Evolutionary conservation across 2,329 filamentous ascomycete species (phyloP), one percentile per base, ranked within the genome.

Genomic region (Epichloe typhina): DNA sequence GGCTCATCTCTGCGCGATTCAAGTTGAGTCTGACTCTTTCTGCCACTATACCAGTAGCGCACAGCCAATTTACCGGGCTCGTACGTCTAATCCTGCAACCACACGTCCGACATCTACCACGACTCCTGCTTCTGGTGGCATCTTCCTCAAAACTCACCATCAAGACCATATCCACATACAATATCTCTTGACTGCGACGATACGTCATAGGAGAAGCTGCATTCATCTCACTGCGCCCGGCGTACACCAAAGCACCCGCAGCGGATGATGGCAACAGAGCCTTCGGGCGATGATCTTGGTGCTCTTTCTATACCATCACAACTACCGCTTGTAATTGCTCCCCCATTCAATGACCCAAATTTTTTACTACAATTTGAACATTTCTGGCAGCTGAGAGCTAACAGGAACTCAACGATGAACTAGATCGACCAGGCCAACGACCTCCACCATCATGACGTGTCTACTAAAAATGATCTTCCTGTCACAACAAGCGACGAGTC

Each of bases 251-350:
- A 47, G 7, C 36, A 52, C 39, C 52, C 62, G 60, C 64, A 64
- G 44, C 76, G 76, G 75, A 81, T 77, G 76, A 81, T 81, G 77
- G 77, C 77, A 74, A 76, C 76, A 73, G 77, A 78, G 75, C 72
- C 73, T 70, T 70, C 72, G 64, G 68, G 71, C 66, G 68, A 73
- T 62, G 73, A 68, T 68, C 68, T 71, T 67, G 72, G 72, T 66
- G 73, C 76, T 74, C 73, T 72, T 69, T 69, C 72, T 70, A 65
- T 70, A 64, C 68, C 69, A 61, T 65, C 69, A 61, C 67, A 70
- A 59, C 60, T 68, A 58, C 66, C 70, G 64, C 67, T 66, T 60
- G 74, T 76, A 59, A 69, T 52, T 52, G 40, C 12, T 31, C 13
- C 19, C 13, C 40, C 21, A 4, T n/a, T n/a, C 4, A 11, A 15